Evolutionary conservation across 2,329 filamentous ascomycete genomes (phyloP), one percentile per base, ranked within the genome.

Genomic region (Stagonosporopsis rhizophila): DNA sequence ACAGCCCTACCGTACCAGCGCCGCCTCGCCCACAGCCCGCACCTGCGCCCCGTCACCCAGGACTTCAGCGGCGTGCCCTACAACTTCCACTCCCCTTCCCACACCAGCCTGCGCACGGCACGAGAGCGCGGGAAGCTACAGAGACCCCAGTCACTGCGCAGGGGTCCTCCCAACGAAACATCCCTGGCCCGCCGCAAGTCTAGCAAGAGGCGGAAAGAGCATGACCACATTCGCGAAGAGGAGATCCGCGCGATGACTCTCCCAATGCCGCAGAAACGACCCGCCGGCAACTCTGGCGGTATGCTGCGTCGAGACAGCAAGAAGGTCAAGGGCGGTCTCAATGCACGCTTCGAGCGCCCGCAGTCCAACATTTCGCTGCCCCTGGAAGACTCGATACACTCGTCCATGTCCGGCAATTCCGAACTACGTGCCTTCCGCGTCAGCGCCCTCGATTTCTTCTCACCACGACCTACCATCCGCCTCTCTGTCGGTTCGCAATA

Each of bases 241-340:
- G 92, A 96, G 77, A 92, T 97, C 70, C 90, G 88, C 71, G 87
- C 91, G 50, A 91, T 97, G 89, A 90, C 86, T 69, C 85, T 86
- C 58, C 82, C 83, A 2, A 84, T 88, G 64, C 87, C 90, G 6
- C 79, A 87, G 58, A 83, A 81, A 49, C 85, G 90, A 47, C 82
- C 87, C 6, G 83, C 83, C 11, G 82, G 83, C 44, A 83, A 87
- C 58, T 80, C 82, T 28, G 85, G 83, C 73, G 83, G 83, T 49
- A 80, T 86, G 41, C 83, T 89, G 41, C 83, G 85, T 56, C 84
- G 81, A 74, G 84, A 91, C 64, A 90, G 84, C 70, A 89, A 87
- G 74, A 87, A 87, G 70, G 80, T 85, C 49, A 87, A 85, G 51
- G 84, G 83, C 20, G 82, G 81, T 42, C 71, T 82, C 39, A 82